These are phyloP conservation scores for Stylosanthes scabra DNA, from an alignment of 331 rosid species.

Conservation along the genomic window DNA sequence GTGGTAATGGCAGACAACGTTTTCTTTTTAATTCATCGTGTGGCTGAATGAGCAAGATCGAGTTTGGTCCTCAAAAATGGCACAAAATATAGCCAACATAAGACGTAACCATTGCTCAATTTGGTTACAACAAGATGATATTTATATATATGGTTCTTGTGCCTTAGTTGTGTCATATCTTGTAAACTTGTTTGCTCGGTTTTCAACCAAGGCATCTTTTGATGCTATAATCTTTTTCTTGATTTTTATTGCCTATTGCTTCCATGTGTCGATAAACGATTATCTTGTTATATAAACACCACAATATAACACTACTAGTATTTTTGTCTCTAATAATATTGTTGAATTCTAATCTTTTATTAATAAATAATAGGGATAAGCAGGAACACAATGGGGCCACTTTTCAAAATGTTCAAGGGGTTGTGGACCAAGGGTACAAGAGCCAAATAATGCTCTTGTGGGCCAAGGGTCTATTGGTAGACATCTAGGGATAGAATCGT, in stretches of 20 bases:
- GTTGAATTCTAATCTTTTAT: too few relatives aligned
- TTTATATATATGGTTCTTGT: slow-evolving; percentile 19
- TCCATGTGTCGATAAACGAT: slow-evolving; percentile 8
- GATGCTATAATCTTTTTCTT: slow-evolving; percentile 9
- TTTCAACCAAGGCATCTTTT: slow-evolving; percentile 32
- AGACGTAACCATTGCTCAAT: slow-evolving; percentile 15
- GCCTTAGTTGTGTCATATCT: slow-evolving; percentile 58
- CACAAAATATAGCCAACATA: neutral
- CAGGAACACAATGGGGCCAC: too few relatives aligned
- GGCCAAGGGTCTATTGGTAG: too few relatives aligned
- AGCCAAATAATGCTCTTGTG: too few relatives aligned
- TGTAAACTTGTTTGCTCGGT: slow-evolving; percentile 32
- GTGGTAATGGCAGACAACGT: slow-evolving; percentile 52
- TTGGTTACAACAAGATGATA: too few relatives aligned
- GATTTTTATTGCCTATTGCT: neutral
- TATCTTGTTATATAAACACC: too few relatives aligned
- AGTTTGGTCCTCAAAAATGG: slow-evolving; percentile 31
- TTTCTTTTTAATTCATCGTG: slow-evolving; percentile 17
- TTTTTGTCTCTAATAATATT: too few relatives aligned
- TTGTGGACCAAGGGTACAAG: too few relatives aligned
- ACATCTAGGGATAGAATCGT: too few relatives aligned
- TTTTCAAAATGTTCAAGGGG: too few relatives aligned
- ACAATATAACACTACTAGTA: too few relatives aligned
- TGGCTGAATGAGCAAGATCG: slow-evolving; percentile 27
- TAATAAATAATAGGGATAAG: too few relatives aligned